Base-by-base conservation (phyloP, 1,284 basidiomycete genomes). In the Sanguinoderma infundibulare region DNA sequence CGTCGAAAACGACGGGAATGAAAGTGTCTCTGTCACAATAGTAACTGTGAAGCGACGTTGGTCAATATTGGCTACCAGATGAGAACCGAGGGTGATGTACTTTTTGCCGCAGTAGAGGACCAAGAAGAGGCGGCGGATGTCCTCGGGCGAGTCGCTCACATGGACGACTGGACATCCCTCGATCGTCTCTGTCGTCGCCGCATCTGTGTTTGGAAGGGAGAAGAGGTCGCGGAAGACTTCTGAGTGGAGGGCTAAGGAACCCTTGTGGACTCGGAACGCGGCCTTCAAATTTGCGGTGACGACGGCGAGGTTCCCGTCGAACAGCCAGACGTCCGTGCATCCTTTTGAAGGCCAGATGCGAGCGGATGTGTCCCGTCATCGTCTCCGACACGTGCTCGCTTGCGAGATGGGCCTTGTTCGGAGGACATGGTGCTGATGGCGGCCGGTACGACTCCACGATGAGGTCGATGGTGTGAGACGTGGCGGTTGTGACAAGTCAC, bases 211-310 rank as follows among this genome's bases (percentile, higher is more conserved):
- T 4, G 64, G 60, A 14, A 67, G 42, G 4, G 24, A 44, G 56
- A 69, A 65, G 38, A 68, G 51, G 44, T 62, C 67, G 22, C 61
- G 56, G 42, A 70, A 69, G 1, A 68, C 60, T n/a, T 60, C 59
- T 6, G 69, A 70, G 3, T 53, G 56, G 7, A 54, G 57, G 2
- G 66, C 42, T 5, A 70, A 59, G 49, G 62, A 40, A n/a, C 66
- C 54, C 9, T 53, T 58, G 56, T 68, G 59, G 14, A 70, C 52
- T 3, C 60, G 55, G 32, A 59, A 66, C 22, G 60, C 60, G 55
- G 53, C 38, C 15, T 53, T 52, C n/a, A n/a, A n/a, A 10, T 38
- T 20, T 5, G 49, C 40, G 15, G 58, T 57, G 26, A 65, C 17
- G 6, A 66, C 34, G 36, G 62, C 36, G 49, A 65, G 30, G 52